Base-by-base conservation (phyloP, 73 alveolate genomes). In the Diophrys appendiculata region DNA sequence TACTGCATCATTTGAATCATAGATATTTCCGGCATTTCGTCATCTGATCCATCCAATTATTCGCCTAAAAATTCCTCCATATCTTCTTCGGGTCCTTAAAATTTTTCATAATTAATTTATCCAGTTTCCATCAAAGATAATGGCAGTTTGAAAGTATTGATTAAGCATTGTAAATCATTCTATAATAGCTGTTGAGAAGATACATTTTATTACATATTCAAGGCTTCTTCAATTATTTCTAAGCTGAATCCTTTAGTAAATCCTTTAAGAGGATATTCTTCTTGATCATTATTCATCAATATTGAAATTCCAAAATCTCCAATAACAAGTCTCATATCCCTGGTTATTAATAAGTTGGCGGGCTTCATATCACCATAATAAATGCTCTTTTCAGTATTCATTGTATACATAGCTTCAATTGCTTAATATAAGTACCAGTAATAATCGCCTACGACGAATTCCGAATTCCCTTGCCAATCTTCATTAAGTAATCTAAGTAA, bases 341-440 rank as follows among this genome's bases (percentile, higher is more conserved):
- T 30, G 33, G 69, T 35, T 32, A 78, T 56, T n/a, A 78, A 31
- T 0, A 78, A 22, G 65, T 78, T 78, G 13, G 72, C 71, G 27
- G 87, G 87, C 33, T 78, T 78, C 78, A 78, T 78, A 78, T 78
- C 87, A 1, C 87, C 87, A 33, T 69, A 78, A 71, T 67, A 78
- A 0, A 68, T 22, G 65, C 69, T 54, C 23, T 72, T 65, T 31
- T 64, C 34, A 33, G 18, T 18, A 43, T 78, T 75, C 5, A 67
- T 25, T 31, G 60, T 35, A 5, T 32, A 72, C 24, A 78, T 67
- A 1, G 75, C 25, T 23, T 52, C 27, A 33, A 78, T 25, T 24
- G 53, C 33, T 68, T 68, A 24, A 27, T 14, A 78, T 43, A 65
- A 78, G 71, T 78, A 78, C n/a, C n/a, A n/a, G n/a, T n/a, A n/a